Evolutionary conservation across 768 basidiomycete species (phyloP).

Genomic region (Serendipita sp.): DNA sequence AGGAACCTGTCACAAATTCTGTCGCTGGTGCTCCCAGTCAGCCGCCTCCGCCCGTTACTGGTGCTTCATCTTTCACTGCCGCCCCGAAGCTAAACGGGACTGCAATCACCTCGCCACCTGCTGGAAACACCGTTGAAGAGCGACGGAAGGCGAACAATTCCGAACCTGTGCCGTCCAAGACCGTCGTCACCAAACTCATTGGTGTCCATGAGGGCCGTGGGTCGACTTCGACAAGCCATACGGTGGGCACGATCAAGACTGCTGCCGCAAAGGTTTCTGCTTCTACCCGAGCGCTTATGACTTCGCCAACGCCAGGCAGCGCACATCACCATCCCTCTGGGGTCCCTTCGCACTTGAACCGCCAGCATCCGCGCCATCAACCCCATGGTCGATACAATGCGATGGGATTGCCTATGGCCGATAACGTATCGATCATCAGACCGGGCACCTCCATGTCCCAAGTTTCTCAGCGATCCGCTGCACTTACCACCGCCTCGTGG

Average conservation of each 20-base stretch:
- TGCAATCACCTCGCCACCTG: background rate
- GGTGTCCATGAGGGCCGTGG: slow-evolving; percentile 3
- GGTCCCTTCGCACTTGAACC: background rate
- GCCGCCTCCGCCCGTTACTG: background rate
- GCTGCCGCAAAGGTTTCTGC: background rate
- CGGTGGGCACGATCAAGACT: background rate
- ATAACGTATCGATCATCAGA: background rate
- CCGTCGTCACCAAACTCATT: background rate
- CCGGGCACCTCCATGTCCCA: background rate
- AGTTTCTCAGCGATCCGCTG: background rate
- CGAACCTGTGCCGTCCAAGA: background rate
- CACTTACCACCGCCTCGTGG: slow-evolving; percentile 65
- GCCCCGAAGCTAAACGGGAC: background rate
- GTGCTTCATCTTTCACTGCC: background rate
- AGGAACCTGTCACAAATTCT: background rate
- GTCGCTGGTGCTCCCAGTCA: background rate
- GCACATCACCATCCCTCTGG: background rate
- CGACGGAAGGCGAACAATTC: background rate
- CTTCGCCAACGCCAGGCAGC: background rate
- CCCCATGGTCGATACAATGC: background rate
- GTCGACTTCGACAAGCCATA: slow-evolving; percentile 1
- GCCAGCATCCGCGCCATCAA: background rate
- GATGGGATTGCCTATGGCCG: slow-evolving; percentile 5
- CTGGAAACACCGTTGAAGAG: background rate
- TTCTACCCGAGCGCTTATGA: background rate